Base-by-base conservation (phyloP, 495 filamentous ascomycete species). In the Jackrogersella minutella region DNA sequence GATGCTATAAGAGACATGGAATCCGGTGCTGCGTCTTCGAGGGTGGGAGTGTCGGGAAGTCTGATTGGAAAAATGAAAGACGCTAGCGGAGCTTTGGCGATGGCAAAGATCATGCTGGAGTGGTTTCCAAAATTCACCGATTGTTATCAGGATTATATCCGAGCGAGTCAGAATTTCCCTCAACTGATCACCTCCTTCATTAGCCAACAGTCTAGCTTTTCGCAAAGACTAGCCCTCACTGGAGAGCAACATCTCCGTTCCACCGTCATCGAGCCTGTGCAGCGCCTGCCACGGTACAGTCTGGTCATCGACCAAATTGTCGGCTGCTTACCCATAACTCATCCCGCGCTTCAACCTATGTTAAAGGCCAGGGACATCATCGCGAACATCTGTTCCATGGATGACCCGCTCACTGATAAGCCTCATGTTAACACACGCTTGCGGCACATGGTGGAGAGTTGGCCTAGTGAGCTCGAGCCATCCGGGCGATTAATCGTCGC, bases 241-340 rank as follows among this genome's bases (percentile, higher is more conserved):
- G 96, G 95, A 36, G 95, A 99, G 73, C 96, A 99, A 70, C 83
- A 87, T 56, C 81, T 99, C 28, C 91, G 92, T 36, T 97, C 93
- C n/a, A 82, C 93, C 51, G 82, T 98, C 40, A 98, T 98, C 77
- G 95, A 99, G 77, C 95, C 95, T 0, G 93, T 99, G 7, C 95
- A 99, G 75, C 85, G 95, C 21, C 83, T 99, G 51, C 95, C 95
- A 36, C 90, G 95, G 5, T 99, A 99, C 75, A 97, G 90, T 72
- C 81, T 99, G 6, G 88, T 97, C 66, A 97, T 99, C 64, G 96
- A 98, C 78, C 93, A 94, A 64, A 97, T 99, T 76, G 84, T 92
- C 51, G 86, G 87, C 63, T 89, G 87, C 64, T 82, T 99, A 8
- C 93, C 94, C 5, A 82, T 91, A 36, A 87, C 90, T 8, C 93